A percentile compares a stretch with the other conserved stretches of the same genome.
These are phyloP conservation scores for Cadophora malorum DNA, from an alignment of 2,329 filamentous ascomycete species.

Conservation along the genomic window DNA sequence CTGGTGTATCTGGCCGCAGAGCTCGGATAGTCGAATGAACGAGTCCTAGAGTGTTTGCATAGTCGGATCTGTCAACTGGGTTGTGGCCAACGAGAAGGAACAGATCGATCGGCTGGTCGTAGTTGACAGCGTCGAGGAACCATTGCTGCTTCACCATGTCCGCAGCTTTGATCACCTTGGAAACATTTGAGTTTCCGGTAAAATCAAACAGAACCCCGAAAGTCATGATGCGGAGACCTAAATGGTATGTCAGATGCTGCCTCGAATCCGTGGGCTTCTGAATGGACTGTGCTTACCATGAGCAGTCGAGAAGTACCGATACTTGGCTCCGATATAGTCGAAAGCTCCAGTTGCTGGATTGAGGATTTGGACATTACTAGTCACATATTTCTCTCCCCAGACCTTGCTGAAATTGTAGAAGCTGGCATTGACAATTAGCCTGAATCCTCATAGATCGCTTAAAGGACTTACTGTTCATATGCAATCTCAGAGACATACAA, in stretches of 20 bases:
- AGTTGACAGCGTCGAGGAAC: conserved; percentile 79
- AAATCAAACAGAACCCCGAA: conserved; percentile 95
- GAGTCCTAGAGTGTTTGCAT: conserved; percentile 74
- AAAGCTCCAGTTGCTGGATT: conserved; percentile 72
- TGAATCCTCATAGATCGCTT: not conserved
- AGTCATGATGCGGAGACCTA: conserved; percentile 40
- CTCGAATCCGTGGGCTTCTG: not conserved
- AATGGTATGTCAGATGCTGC: not conserved
- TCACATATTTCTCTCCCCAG: conserved; percentile 74
- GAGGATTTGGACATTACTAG: conserved; percentile 89
- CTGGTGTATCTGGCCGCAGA: conserved; percentile 77
- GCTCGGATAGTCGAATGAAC: conserved; percentile 80
- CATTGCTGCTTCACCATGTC: conserved; percentile 81
- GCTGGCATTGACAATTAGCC: conserved; percentile 17
- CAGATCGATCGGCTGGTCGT: conserved; percentile 75
- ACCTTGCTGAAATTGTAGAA: conserved; percentile 79
- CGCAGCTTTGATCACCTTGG: conserved; percentile 77
- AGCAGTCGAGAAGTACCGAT: conserved; percentile 87
- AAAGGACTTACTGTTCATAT: conserved; percentile 34
- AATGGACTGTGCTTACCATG: conserved; percentile 59
- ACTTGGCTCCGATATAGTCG: conserved; percentile 79
- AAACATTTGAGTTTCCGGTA: conserved; percentile 87
- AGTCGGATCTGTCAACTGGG: conserved; percentile 61
- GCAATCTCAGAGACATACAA: conserved; percentile 78
- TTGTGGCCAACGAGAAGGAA: conserved; percentile 88